Evolutionary conservation across 208 protist genomes (phyloP), one percentile per base, ranked within the genome.

Genomic region (Acanthamoeba sp.): DNA sequence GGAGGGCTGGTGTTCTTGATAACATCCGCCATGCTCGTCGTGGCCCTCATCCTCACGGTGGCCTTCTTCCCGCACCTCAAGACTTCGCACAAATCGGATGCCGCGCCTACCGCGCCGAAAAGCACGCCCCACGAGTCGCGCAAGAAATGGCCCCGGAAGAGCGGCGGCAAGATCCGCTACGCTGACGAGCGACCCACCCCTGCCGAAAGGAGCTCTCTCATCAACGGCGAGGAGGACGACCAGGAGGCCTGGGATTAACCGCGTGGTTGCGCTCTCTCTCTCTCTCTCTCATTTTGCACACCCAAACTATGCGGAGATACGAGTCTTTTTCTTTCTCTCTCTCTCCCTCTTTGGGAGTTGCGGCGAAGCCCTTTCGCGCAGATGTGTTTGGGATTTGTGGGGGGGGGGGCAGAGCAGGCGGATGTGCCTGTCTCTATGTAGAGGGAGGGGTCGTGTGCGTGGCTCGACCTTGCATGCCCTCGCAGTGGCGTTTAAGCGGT

Each of bases 1-100:
- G 87, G 87, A 66, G 42, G 87, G 9, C 87, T 92, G 16, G 87
- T 92, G 59, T 92, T 92, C 59, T 29, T 92, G 87, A 88, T 88
- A 3, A 88, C 52, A 3, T 3, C 80, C 18, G 2, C 48, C 7
- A 88, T 62, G 42, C 42, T 88, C 40, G 80, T 88, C 80, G 9
- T 62, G 80, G 80, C 80, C 48, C 80, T 88, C 80, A n/a, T 88
- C 36, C 80, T 88, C 80, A 88, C 80, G 42, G 3, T 88, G 32
- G 80, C 18, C 42, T 88, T 88, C 80, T 88, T 88, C 80, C 45
- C 80, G 24, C 80, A 64, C 40, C 80, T 88, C 52, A 88, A 88
- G 80, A 88, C 80, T 57, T 3, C 34, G 16, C 80, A 88, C 80
- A 88, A 88, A 38, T 4, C 6, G 14, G 80, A 88, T 38, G 38